These are phyloP conservation scores for Hygrocybe coccinea DNA, from an alignment of 768 basidiomycete species.

Conservation along the genomic window DNA sequence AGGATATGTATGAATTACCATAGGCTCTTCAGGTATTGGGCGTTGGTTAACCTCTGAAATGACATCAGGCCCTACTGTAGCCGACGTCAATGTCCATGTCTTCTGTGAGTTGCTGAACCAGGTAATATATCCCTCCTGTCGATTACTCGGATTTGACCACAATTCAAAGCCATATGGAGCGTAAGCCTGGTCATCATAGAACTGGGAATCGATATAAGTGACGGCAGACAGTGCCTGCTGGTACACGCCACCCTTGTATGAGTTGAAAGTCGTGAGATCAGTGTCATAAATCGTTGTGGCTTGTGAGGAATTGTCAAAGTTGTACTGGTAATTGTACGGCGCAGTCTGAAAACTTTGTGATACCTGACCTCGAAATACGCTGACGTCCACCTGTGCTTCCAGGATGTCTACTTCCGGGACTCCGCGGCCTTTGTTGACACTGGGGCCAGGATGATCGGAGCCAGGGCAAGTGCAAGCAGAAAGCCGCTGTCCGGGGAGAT, in stretches of 20 bases:
- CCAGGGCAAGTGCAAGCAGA: constrained; percentile 86
- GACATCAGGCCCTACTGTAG: constrained; percentile 63
- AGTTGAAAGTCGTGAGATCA: constrained; percentile 51
- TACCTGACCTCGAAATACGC: constrained; percentile 51
- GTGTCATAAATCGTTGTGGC: constrained; percentile 51
- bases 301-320: constrained; percentile 50
- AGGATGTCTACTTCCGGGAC: constrained; percentile 93
- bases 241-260: constrained; percentile 62
- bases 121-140: constrained; percentile 71
- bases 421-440: constrained; percentile 57
- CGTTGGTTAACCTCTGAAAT: constrained; percentile 55
- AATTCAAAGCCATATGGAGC: constrained; percentile 73
- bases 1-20: constrained; percentile 50
- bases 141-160: constrained; percentile 66
- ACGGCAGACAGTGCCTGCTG: constrained; percentile 76
- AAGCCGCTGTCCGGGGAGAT: constrained; percentile 78
- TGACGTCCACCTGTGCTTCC: constrained; percentile 70
- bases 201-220: constrained; percentile 46
- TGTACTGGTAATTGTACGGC: constrained; percentile 69
- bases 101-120: constrained; percentile 68
- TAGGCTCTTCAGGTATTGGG: constrained; percentile 85
- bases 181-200: constrained; percentile 54
- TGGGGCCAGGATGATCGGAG: constrained; percentile 86
- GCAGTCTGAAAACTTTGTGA: constrained; percentile 81
- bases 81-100: constrained; percentile 69